Base-by-base conservation (phyloP, 208 protist genomes). In the Crithidia thermophila region DNA sequence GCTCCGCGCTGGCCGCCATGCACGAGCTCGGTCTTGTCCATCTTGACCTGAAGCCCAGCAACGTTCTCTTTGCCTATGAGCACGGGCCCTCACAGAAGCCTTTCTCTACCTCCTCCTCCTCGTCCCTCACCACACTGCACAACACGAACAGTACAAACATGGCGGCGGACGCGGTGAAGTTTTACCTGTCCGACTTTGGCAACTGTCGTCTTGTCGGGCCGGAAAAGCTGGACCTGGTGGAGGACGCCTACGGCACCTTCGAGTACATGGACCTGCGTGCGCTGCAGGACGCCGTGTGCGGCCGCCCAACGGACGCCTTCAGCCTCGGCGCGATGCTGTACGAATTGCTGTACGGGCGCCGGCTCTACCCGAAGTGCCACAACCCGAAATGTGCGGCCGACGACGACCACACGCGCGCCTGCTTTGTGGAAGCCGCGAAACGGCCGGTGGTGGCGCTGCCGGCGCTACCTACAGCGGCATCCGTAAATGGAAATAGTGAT, bases 261-360 rank as follows among this genome's bases (percentile, higher is more conserved):
- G 90, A 93, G 62, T 95, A 95, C 82, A 95, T 95, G 90, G 90
- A 95, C 55, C 65, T 81, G 11, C 72, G 71, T 16, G 90, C 90
- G 0, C 78, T 95, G 28, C 57, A 64, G 20, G 74, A 91, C 55
- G 79, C 79, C n/a, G 75, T 82, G 16, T 93, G 87, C 59, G 78
- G 81, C 31, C 82, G 87, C 6, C 79, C 85, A 0, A 95, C 90
- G 0, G 90, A 95, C 67, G 82, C 71, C 51, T 95, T 88, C 71
- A 87, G 81, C 34, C 80, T 95, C 51, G 90, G 90, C 27, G 75
- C 81, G 30, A 87, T 87, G 0, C 72, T 95, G 5, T 94, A 89
- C 67, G 87, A 93, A 58, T 34, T 95, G 28, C 56, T 92, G 13
- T 93, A 84, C 60, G 81, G 85, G 13, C 39, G 46, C 37, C 82